Evolutionary conservation across 208 protist species (phyloP).

Genomic region (Trypanosoma scelopori): DNA sequence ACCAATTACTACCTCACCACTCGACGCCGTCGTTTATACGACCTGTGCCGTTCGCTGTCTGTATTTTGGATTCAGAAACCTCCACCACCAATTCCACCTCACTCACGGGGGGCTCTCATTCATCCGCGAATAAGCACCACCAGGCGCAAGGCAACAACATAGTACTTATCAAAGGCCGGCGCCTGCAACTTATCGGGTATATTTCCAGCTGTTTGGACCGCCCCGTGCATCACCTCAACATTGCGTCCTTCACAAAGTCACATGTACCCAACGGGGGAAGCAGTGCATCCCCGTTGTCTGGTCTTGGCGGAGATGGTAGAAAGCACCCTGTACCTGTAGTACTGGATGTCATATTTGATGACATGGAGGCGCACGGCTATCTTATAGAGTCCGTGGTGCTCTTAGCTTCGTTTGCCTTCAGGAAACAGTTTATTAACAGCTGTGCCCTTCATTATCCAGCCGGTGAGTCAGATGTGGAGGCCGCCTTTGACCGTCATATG

Average conservation of each 20-base stretch:
- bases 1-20: not conserved
- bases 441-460: conserved; percentile 64
- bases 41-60: conserved; percentile 78
- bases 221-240: conserved; percentile 16
- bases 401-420: conserved; percentile 77
- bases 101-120: not conserved
- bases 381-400: conserved; percentile 71
- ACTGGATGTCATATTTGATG: conserved; percentile 68
- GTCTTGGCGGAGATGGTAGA: conserved; percentile 14
- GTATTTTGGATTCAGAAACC: conserved; percentile 68
- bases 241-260: conserved; percentile 1
- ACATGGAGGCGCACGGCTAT: conserved; percentile 49
- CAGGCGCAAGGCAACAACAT: conserved; percentile 9
- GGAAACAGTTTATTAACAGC: conserved; percentile 81
- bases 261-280: conserved; percentile 4
- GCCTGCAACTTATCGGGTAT: conserved; percentile 28
- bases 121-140: not conserved
- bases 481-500: conserved; percentile 71
- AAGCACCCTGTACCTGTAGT: conserved; percentile 13
- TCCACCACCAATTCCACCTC: conserved; percentile 24
- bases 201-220: conserved; percentile 29
- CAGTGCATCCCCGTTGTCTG: not conserved
- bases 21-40: conserved; percentile 42
- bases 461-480: conserved; percentile 55
- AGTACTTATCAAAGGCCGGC: conserved; percentile 22